Conservation (phyloP, 257 asterid species). For the Thymus quinquecostatus region DNA sequence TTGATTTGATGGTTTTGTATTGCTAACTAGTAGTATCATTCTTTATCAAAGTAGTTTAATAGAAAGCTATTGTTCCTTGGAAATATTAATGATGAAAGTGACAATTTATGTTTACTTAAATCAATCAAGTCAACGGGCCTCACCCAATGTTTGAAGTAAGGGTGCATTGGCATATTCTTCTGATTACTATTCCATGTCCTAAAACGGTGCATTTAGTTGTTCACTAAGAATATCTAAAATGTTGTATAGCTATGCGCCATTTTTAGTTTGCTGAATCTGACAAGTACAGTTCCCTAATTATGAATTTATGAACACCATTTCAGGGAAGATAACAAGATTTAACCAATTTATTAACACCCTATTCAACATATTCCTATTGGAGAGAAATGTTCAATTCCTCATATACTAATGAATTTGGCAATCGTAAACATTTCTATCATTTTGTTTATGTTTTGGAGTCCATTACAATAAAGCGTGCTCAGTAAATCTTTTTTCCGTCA, state of each 20-base stretch:
- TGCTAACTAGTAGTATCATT: background rate
- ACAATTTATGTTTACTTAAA: background rate
- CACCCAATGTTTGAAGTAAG: conserved; percentile 4
- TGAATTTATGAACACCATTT: conserved; percentile 4
- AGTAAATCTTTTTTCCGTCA: background rate
- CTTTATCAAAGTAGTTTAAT: background rate
- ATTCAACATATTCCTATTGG: background rate
- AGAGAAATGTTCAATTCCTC: background rate
- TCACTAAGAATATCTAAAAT: background rate
- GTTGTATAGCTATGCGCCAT: background rate
- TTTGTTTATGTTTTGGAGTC: conserved; percentile 9
- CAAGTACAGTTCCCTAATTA: conserved; percentile 2
- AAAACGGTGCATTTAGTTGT: background rate
- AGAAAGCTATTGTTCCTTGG: background rate
- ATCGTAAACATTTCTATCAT: background rate
- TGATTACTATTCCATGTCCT: conserved; percentile 3
- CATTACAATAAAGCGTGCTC: background rate
- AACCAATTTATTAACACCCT: background rate
- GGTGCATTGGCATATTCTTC: background rate
- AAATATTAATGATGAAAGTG: conserved; percentile 4
- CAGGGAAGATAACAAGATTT: background rate
- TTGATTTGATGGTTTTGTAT: conserved; percentile 10
- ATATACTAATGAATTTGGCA: background rate
- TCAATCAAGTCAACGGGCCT: background rate
- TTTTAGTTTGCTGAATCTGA: background rate